phyloP scores from a whole-genome alignment of 768 basidiomycete species.

The Mycena metata region DNA sequence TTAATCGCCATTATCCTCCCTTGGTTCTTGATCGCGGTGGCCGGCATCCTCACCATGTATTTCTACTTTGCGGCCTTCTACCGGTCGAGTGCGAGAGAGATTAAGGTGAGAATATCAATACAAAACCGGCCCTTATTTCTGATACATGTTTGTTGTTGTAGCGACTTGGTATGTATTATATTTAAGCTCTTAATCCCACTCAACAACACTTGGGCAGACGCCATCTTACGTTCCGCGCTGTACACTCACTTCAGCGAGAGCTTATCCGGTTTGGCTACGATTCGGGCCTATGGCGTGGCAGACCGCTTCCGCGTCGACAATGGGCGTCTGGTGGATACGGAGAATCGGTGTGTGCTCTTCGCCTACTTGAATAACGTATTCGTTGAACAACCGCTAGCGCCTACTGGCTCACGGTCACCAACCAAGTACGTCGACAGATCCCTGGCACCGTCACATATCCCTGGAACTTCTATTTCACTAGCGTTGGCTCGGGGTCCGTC shows the following conservation, averaged over 20 bases:
- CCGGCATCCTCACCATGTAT: slow-evolving; percentile 71
- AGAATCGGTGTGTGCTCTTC: slow-evolving; percentile 71
- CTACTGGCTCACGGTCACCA: slow-evolving; percentile 88
- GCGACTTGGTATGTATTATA: slow-evolving; percentile 64
- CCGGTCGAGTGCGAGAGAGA: slow-evolving; percentile 85
- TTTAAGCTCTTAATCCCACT: slow-evolving; percentile 10
- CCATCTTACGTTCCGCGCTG: slow-evolving; percentile 86
- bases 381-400: slow-evolving; percentile 59
- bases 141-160: slow-evolving; percentile 39
- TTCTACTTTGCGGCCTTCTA: slow-evolving; percentile 85
- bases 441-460: neutral
- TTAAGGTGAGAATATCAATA: slow-evolving; percentile 67
- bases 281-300: slow-evolving; percentile 88
- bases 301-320: slow-evolving; percentile 85
- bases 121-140: slow-evolving; percentile 3
- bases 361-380: neutral
- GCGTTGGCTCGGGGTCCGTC: slow-evolving; percentile 90
- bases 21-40: slow-evolving; percentile 87
- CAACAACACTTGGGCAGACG: slow-evolving; percentile 60
- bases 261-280: slow-evolving; percentile 87
- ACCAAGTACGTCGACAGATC: slow-evolving; percentile 66
- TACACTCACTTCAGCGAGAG: slow-evolving; percentile 96
- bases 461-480: slow-evolving; percentile 42
- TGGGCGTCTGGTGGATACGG: slow-evolving; percentile 79
- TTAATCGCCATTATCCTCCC: slow-evolving; percentile 77